Conservation (phyloP, 2,329 filamentous ascomycete genomes). For the Diaporthe destruens region DNA sequence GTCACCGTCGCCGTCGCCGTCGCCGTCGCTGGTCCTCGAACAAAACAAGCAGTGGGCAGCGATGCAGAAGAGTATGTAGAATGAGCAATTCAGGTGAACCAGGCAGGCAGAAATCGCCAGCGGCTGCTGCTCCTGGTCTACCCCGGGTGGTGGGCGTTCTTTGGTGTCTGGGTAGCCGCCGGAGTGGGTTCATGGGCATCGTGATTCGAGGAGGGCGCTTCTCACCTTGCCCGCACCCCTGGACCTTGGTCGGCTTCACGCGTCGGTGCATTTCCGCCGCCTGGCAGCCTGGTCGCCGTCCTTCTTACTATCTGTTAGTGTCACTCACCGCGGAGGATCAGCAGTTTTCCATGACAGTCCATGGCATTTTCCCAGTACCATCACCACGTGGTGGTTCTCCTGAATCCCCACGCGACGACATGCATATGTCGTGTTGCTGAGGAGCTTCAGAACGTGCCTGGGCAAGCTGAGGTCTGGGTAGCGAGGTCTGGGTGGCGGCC, state of each 20-base stretch:
- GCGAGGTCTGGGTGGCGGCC: slow-evolving; percentile 28
- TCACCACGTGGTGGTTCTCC: not conserved
- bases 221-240: slow-evolving; percentile 15
- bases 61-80: not conserved
- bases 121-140: slow-evolving; percentile 23
- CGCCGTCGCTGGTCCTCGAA: not conserved
- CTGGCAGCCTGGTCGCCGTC: not conserved
- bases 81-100: not conserved
- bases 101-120: not conserved
- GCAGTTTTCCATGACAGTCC: too few relatives aligned
- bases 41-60: not conserved
- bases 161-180: slow-evolving; percentile 38
- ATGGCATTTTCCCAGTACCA: not conserved
- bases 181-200: slow-evolving; percentile 32
- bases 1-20: not conserved
- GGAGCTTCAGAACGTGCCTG: not conserved
- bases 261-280: not conserved
- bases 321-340: too few relatives aligned
- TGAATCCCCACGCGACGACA: not conserved
- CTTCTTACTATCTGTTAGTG: not conserved
- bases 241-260: slow-evolving; percentile 10
- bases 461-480: not conserved
- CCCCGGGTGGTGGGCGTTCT: slow-evolving; percentile 10
- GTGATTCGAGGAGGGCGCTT: slow-evolving; percentile 40
- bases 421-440: not conserved